phyloP scores from a whole-genome alignment of 2,329 filamentous ascomycete species.

The Alternaria panax region DNA sequence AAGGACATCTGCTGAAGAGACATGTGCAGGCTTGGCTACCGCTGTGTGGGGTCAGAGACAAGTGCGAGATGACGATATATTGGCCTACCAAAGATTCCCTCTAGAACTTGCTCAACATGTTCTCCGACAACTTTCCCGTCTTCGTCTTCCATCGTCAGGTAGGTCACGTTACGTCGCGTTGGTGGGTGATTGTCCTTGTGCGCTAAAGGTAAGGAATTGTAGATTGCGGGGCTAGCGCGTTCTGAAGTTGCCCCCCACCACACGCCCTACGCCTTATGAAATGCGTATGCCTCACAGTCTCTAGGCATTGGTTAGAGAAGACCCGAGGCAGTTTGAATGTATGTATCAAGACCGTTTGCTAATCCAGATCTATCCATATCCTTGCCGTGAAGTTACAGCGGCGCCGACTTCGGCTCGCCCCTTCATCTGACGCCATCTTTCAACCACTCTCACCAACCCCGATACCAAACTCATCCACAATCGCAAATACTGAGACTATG shows the following conservation, averaged over 20 bases:
- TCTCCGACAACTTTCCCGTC: not conserved
- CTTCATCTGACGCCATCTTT: not conserved
- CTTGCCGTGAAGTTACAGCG: not conserved
- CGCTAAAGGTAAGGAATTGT: conserved; percentile 6
- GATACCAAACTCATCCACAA: not conserved
- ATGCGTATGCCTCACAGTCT: not conserved
- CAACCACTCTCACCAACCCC: not conserved
- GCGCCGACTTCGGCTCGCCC: conserved; percentile 4
- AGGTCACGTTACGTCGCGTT: conserved; percentile 4
- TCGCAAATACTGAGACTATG: conserved; percentile 1
- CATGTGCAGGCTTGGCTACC: conserved; percentile 30
- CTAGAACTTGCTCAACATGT: conserved; percentile 16
- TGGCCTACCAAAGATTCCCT: conserved; percentile 35
- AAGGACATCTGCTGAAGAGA: conserved; percentile 35
- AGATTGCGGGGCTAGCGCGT: conserved; percentile 6
- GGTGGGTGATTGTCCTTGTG: not conserved
- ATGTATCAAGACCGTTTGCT: not conserved
- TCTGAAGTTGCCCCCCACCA: not conserved
- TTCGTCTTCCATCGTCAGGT: conserved; percentile 1
- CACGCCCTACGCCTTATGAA: conserved; percentile 17
- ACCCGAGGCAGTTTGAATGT: not conserved
- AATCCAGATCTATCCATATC: not conserved
- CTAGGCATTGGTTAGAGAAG: not conserved
- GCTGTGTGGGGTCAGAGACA: conserved; percentile 16
- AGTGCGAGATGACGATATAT: no score